Evolutionary conservation across 225 moss, liverwort and hornwort genomes (phyloP), one percentile per base, ranked within the genome.

Genomic region (Ulota crispa): DNA sequence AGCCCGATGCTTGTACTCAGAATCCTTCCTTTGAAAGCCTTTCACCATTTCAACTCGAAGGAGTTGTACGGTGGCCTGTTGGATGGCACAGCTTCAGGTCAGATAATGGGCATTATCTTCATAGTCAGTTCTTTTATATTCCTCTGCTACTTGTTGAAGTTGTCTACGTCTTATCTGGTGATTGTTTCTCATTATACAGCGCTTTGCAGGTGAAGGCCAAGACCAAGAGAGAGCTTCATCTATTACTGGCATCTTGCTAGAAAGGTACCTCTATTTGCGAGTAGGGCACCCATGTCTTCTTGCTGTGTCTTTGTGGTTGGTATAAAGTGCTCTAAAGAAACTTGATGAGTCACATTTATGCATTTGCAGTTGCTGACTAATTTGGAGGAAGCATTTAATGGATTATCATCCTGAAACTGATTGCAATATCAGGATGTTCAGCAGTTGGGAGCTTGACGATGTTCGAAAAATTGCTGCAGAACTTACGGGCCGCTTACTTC

Each of bases 401-500:
- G 27, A 80, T 78, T 69, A 23, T 21, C 27, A 42, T 69, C n/a
- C 56, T 64, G 73, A 68, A 76, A 47, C 54, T 72, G 64, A 68
- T 80, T 68, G 68, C 77, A 68, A 28, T 57, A 37, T 78, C 84
- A 99, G 98, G 85, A 88, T 89, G 73, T 91, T 80, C 87, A 93
- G 90, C 79, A 37, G 37, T 30, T 93, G 87, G 86, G 96, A 99
- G 85, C 94, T 99, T 89, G 96, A 96, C 83, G 99, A 99, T 80
- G 99, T 99, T 75, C 99, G 99, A 74, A 99, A 93, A 88, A 86
- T 99, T 84, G 92, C 99, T 57, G 85, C 99, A 45, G 99, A 99
- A 79, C 93, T 99, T 77, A 85, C 89, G 7, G 99, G 96, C n/a
- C 92, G 96, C 37, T 93, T 99, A 72, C 88, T 93, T 84, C 96